Evolutionary conservation across 2,329 filamentous ascomycete species (phyloP).

Genomic region (Cladosporium sp.): DNA sequence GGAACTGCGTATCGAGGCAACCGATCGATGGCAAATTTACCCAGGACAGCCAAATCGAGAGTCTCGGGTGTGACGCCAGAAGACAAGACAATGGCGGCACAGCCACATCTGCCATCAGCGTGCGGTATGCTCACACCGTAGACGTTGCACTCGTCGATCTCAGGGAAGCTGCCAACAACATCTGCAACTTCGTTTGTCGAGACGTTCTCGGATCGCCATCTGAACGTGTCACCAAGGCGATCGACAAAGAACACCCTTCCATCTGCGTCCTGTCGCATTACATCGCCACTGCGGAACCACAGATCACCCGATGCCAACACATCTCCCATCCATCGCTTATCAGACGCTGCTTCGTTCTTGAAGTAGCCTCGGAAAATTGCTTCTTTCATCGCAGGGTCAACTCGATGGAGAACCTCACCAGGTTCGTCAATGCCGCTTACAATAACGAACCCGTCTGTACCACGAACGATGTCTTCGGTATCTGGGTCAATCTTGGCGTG

Average conservation of each 20-base stretch:
- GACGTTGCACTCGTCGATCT: constrained; percentile 73
- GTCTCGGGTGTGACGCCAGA: constrained; percentile 47
- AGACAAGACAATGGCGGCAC: constrained; percentile 62
- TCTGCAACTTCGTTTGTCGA: constrained; percentile 64
- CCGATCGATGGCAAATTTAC: constrained; percentile 51
- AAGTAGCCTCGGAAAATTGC: constrained; percentile 77
- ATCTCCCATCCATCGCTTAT: constrained; percentile 67
- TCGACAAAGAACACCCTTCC: constrained; percentile 77
- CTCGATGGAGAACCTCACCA: constrained; percentile 68
- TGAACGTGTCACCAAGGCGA: constrained; percentile 71
- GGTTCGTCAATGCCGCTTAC: constrained; percentile 58
- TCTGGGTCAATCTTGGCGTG: constrained; percentile 66
- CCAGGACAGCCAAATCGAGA: constrained; percentile 55
- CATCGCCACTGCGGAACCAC: constrained; percentile 78
- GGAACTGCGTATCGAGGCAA: constrained; percentile 74
- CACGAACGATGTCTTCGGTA: constrained; percentile 62
- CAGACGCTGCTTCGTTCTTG: constrained; percentile 64
- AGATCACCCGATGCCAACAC: constrained; percentile 73
- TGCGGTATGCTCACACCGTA: constrained; percentile 76
- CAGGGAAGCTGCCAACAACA: constrained; percentile 61
- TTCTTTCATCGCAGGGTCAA: constrained; percentile 61
- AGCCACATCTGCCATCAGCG: constrained; percentile 80
- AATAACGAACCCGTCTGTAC: constrained; percentile 64
- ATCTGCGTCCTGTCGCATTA: constrained; percentile 65
- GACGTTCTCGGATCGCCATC: constrained; percentile 63